A percentile compares a stretch with the other conserved stretches of the same genome.
phyloP scores from a whole-genome alignment of 2,329 filamentous ascomycete genomes.

The Diaporthe humulicola region DNA sequence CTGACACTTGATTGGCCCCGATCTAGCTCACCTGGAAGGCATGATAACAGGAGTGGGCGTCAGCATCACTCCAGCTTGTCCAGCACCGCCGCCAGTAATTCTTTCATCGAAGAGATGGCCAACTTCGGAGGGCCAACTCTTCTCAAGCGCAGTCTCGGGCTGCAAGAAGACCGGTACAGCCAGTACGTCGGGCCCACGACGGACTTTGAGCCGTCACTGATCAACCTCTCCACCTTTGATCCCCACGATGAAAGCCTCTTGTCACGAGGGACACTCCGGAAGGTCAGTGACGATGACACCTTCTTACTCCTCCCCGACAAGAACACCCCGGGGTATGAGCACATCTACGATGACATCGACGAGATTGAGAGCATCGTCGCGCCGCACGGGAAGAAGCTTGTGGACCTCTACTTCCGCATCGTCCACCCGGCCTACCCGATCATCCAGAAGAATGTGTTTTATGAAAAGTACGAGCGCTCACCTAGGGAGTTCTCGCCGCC shows the following conservation, averaged over 20 bases:
- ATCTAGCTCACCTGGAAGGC: constrained; percentile 68
- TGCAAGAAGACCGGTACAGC: constrained; percentile 83
- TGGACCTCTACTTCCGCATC: constrained; percentile 77
- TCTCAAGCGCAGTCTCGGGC: constrained; percentile 78
- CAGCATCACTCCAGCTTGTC: constrained; percentile 71
- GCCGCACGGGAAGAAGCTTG: constrained; percentile 72
- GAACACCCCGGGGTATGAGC: constrained; percentile 78
- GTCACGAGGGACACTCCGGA: constrained; percentile 76
- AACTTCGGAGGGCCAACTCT: constrained; percentile 76
- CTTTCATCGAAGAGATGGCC: constrained; percentile 78
- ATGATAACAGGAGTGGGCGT: constrained; percentile 66
- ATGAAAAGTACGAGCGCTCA: constrained; percentile 71
- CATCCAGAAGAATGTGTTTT: constrained; percentile 71
- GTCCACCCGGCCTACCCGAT: constrained; percentile 71
- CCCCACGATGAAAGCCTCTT: constrained; percentile 84
- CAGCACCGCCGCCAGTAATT: constrained; percentile 72
- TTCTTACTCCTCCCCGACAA: constrained; percentile 85
- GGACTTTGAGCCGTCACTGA: constrained; percentile 86
- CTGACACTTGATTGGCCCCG: constrained; percentile 64
- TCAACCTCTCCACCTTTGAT: constrained; percentile 85
- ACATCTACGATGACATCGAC: constrained; percentile 76
- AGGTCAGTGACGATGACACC: constrained; percentile 82
- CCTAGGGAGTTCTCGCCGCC: constrained; percentile 71
- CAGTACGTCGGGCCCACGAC: constrained; percentile 88
- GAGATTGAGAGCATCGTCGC: constrained; percentile 74